phyloP scores from a whole-genome alignment of 2,329 filamentous ascomycete species.

The Colletotrichum endophyticum region DNA sequence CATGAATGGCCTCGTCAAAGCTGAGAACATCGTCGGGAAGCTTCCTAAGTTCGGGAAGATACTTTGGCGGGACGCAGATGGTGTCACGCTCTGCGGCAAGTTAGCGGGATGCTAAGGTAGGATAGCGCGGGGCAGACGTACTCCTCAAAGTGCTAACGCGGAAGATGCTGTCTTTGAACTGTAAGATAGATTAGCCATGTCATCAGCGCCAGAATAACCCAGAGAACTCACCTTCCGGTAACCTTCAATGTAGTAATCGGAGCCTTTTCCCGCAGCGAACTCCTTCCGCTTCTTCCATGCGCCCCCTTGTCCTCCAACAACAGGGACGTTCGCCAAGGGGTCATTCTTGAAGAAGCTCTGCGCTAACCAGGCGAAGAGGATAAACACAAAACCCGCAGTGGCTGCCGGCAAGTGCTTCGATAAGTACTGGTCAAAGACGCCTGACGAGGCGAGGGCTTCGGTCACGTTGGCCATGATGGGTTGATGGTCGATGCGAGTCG shows the following conservation, averaged over 20 bases:
- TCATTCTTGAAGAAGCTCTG: conserved; percentile 10
- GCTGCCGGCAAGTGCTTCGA: background rate
- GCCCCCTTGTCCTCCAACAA: background rate
- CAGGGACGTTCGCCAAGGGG: conserved; percentile 1
- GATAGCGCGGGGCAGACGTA: background rate
- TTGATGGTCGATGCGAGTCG: background rate
- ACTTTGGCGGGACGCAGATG: conserved; percentile 33
- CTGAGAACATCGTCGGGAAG: conserved; percentile 35
- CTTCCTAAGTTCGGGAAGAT: conserved; percentile 33
- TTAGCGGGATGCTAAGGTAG: background rate
- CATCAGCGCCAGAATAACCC: background rate
- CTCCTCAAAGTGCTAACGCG: conserved; percentile 29
- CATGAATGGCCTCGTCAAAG: conserved; percentile 28
- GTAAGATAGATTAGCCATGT: background rate
- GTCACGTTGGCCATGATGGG: conserved; percentile 1
- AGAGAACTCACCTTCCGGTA: background rate
- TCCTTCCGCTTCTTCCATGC: background rate
- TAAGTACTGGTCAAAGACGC: background rate
- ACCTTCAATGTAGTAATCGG: conserved; percentile 2
- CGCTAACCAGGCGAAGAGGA: background rate
- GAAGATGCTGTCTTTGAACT: conserved; percentile 37
- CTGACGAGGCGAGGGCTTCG: background rate
- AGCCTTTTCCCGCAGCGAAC: background rate
- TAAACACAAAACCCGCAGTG: background rate
- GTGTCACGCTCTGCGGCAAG: conserved; percentile 23